Conservation (phyloP, 305 asterid genomes). For the Salvia sclarea region DNA sequence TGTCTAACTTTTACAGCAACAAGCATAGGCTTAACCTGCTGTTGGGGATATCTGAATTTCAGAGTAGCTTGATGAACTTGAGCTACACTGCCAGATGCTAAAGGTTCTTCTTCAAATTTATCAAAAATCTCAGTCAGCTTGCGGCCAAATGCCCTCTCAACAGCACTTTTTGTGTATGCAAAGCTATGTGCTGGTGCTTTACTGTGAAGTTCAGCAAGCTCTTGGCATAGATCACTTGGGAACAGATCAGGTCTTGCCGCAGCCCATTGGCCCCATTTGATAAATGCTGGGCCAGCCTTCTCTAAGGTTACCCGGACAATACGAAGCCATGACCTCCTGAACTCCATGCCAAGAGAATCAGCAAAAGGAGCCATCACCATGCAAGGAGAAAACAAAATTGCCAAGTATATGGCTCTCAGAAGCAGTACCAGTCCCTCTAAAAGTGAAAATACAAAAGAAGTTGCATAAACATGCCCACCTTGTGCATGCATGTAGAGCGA, state of each 20-base stretch:
- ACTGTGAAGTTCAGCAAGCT: conserved; percentile 74
- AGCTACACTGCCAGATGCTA: conserved; percentile 88
- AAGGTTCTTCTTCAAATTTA: conserved; percentile 75
- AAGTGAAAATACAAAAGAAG: conserved; percentile 54
- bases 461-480: conserved; percentile 55
- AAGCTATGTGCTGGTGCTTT: conserved; percentile 83
- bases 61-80: conserved; percentile 80
- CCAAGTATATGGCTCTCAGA: conserved; percentile 65
- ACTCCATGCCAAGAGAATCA: conserved; percentile 65
- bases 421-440: conserved; percentile 67
- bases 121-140: conserved; percentile 70
- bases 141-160: conserved; percentile 80
- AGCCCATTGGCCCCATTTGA: conserved; percentile 98
- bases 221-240: conserved; percentile 68
- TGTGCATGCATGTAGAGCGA: conserved; percentile 55
- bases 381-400: conserved; percentile 71
- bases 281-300: conserved; percentile 92
- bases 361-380: conserved; percentile 84
- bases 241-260: conserved; percentile 91
- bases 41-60: conserved; percentile 60
- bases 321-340: conserved; percentile 71
- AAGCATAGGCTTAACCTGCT: conserved; percentile 58
- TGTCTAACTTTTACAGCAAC: conserved; percentile 93
- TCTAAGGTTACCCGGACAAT: conserved; percentile 64
- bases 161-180: conserved; percentile 62